Percentiles rank a stretch among this genome's conserved stretches.
Evolutionary conservation across 768 basidiomycete genomes (phyloP).

Genomic region (Dioszegia aurantiaca): DNA sequence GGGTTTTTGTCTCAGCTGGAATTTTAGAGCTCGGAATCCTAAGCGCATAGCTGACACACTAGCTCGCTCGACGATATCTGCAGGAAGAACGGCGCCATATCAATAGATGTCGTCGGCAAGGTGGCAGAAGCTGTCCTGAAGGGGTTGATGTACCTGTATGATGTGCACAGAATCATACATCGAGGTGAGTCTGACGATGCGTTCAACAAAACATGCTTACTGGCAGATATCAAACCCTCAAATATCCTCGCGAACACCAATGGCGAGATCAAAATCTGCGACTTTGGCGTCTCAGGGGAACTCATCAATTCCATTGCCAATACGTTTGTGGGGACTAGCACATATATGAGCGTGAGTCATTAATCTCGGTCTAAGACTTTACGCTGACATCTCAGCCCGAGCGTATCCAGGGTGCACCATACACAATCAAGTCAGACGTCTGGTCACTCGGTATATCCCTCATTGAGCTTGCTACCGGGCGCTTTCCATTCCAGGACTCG

Average conservation of each 20-base stretch:
- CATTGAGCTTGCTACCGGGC: slow-evolving; percentile 92
- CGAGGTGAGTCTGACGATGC: slow-evolving; percentile 66
- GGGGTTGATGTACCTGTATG: slow-evolving; percentile 94
- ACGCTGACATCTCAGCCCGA: slow-evolving; percentile 67
- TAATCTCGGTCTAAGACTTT: neutral
- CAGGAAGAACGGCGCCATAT: slow-evolving; percentile 89
- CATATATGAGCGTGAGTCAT: slow-evolving; percentile 97
- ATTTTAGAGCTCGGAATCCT: neutral
- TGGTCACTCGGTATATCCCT: slow-evolving; percentile 98
- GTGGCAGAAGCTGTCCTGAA: slow-evolving; percentile 93
- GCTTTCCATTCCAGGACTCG: slow-evolving; percentile 80
- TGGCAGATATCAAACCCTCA: slow-evolving; percentile 93
- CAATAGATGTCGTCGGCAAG: slow-evolving; percentile 85
- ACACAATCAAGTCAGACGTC: slow-evolving; percentile 98
- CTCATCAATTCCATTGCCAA: slow-evolving; percentile 98
- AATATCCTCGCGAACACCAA: slow-evolving; percentile 92
- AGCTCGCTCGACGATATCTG: slow-evolving; percentile 90
- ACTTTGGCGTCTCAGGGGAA: slow-evolving; percentile 98
- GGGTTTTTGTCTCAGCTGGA: slow-evolving; percentile 13
- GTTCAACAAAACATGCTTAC: slow-evolving; percentile 2
- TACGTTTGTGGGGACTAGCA: slow-evolving; percentile 97
- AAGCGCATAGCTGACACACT: slow-evolving; percentile 11
- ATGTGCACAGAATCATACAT: slow-evolving; percentile 84
- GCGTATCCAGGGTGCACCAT: slow-evolving; percentile 96
- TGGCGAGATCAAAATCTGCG: slow-evolving; percentile 97